Evolutionary conservation across 2,329 filamentous ascomycete genomes (phyloP).

Genomic region (Gnomoniopsis smithogilvyi): DNA sequence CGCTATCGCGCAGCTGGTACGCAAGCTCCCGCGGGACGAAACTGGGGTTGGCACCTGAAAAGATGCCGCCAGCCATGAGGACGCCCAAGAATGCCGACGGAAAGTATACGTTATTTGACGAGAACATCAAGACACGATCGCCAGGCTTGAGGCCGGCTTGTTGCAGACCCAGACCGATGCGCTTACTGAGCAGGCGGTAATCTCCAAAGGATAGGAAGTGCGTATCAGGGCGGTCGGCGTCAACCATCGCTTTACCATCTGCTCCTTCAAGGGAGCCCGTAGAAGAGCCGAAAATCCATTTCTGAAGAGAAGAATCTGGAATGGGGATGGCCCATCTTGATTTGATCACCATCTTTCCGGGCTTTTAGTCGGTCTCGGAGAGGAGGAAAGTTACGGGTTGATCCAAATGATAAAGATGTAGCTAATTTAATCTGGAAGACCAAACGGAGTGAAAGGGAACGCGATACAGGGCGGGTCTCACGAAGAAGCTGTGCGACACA

Average conservation of each 20-base stretch:
- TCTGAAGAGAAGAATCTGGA: conserved; percentile 48
- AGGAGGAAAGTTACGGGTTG: neutral
- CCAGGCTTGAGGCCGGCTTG: conserved; percentile 62
- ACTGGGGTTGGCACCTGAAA: conserved; percentile 55
- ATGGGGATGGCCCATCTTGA: conserved; percentile 44
- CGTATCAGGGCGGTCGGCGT: conserved; percentile 64
- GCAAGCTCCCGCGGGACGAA: conserved; percentile 67
- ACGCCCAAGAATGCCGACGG: conserved; percentile 68
- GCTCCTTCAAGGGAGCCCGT: conserved; percentile 34
- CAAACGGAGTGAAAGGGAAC: neutral
- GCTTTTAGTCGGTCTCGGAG: neutral
- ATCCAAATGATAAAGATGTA: neutral
- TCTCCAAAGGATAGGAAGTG: conserved; percentile 61
- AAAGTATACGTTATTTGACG: conserved; percentile 71
- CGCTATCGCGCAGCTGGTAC: conserved; percentile 71
- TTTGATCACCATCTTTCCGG: conserved; percentile 40
- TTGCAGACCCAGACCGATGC: conserved; percentile 65
- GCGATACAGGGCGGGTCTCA: neutral
- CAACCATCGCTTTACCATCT: conserved; percentile 52
- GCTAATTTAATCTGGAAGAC: neutral
- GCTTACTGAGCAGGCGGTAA: conserved; percentile 69
- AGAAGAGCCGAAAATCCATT: conserved; percentile 53
- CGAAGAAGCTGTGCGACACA: neutral
- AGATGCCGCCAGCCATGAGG: conserved; percentile 74
- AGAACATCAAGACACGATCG: conserved; percentile 71